Percentiles rank a stretch among this genome's conserved stretches.
phyloP scores from a whole-genome alignment of 2,329 filamentous ascomycete genomes.

The Aspergillus puulaauensis region DNA sequence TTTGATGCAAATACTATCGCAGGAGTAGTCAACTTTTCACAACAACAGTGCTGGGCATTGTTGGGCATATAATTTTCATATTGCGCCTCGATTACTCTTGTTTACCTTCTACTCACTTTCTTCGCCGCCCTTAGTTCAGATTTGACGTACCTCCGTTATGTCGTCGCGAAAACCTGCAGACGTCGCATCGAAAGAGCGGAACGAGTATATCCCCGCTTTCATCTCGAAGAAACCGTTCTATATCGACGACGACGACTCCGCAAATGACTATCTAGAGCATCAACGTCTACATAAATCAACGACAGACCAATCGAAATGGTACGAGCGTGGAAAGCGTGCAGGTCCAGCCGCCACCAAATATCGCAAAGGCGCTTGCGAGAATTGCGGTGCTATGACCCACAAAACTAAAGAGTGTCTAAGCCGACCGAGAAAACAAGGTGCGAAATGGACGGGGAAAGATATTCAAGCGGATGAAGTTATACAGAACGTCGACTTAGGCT shows the following conservation, averaged over 20 bases:
- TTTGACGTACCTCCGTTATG: constrained; percentile 10
- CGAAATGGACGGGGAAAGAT: constrained; percentile 86
- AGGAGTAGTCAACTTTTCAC: not conserved
- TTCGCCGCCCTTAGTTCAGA: not conserved
- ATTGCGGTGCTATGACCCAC: constrained; percentile 96
- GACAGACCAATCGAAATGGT: constrained; percentile 78
- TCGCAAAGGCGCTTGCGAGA: constrained; percentile 96
- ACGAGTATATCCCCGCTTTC: constrained; percentile 97
- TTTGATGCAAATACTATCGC: not conserved
- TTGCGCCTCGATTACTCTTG: not conserved
- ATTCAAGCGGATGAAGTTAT: constrained; percentile 90
- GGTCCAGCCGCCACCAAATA: constrained; percentile 93
- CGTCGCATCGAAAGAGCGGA: constrained; percentile 74
- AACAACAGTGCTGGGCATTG: constrained; percentile 10
- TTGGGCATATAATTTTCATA: not conserved
- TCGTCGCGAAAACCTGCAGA: constrained; percentile 53
- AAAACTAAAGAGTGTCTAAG: constrained; percentile 92
- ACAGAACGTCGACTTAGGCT: constrained; percentile 82
- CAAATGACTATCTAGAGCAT: constrained; percentile 91
- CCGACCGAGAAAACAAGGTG: constrained; percentile 82
- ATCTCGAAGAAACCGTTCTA: constrained; percentile 99
- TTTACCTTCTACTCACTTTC: not conserved
- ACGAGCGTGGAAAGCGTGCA: constrained; percentile 80
- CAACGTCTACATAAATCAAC: constrained; percentile 77
- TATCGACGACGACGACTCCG: constrained; percentile 71